These are phyloP conservation scores for Colletotrichum sublineola DNA, from an alignment of 2,329 filamentous ascomycete species.

Conservation along the genomic window DNA sequence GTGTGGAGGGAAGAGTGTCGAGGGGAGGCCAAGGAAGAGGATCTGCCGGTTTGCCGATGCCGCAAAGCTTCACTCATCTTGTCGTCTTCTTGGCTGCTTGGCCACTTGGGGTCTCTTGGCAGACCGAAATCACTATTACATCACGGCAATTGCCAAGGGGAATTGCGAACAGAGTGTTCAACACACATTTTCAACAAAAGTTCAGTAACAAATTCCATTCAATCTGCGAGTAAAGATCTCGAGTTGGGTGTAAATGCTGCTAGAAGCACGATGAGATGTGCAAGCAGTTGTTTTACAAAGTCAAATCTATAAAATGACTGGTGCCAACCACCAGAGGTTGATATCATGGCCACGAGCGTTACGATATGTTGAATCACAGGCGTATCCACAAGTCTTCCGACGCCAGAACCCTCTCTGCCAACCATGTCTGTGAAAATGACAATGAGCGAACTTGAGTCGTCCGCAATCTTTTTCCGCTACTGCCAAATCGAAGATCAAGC, in stretches of 20 bases:
- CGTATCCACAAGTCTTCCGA: too few relatives aligned
- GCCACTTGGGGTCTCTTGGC: slow-evolving; percentile 8
- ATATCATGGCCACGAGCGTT: neutral
- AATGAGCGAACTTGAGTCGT: too few relatives aligned
- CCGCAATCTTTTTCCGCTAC: too few relatives aligned
- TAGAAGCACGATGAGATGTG: neutral
- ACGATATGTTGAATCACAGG: neutral
- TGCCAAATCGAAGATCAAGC: too few relatives aligned
- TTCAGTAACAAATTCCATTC: neutral
- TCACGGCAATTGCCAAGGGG: slow-evolving; percentile 5
- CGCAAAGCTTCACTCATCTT: slow-evolving; percentile 35
- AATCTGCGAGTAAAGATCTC: neutral
- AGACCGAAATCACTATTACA: neutral
- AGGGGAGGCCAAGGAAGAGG: slow-evolving; percentile 29
- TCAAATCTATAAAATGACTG: neutral
- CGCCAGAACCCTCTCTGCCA: too few relatives aligned
- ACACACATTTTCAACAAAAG: neutral
- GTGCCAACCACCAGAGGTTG: too few relatives aligned
- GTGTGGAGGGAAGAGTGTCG: slow-evolving; percentile 13
- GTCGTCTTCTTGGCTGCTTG: slow-evolving; percentile 20
- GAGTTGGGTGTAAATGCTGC: neutral
- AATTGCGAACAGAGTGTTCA: neutral
- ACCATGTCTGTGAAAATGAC: too few relatives aligned
- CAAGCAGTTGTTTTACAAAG: neutral
- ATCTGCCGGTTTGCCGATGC: slow-evolving; percentile 22